phyloP scores from a whole-genome alignment of 2,329 filamentous ascomycete species.

The Curvularia lunata region DNA sequence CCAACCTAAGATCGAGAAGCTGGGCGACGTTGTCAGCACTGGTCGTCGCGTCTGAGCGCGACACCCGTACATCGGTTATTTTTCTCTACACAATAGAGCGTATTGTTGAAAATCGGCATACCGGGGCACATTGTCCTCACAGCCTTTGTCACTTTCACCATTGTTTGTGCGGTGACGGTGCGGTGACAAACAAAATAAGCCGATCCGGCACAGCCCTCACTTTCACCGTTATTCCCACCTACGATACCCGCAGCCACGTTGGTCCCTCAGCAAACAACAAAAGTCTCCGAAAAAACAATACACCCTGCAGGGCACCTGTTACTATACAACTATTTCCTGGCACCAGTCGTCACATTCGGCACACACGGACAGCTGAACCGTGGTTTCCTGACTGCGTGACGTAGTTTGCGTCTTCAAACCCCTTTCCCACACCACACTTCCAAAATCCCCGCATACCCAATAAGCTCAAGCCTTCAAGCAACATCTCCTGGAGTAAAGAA shows the following conservation, averaged over 20 bases:
- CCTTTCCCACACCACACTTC: neutral
- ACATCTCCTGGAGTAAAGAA: neutral
- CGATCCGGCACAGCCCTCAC: conserved; percentile 3
- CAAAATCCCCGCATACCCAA: neutral
- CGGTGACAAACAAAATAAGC: neutral
- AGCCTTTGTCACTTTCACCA: neutral
- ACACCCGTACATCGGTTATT: conserved; percentile 5
- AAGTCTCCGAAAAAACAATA: neutral
- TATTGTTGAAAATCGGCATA: neutral
- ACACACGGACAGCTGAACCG: conserved; percentile 8
- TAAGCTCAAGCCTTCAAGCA: neutral
- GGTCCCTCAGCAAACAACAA: neutral
- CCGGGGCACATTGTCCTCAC: neutral
- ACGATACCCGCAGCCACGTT: neutral
- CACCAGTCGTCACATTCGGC: conserved; percentile 1
- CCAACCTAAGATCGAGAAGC: conserved; percentile 32
- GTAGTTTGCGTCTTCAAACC: neutral
- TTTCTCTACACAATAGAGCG: conserved; percentile 5
- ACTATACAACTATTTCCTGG: conserved; percentile 1
- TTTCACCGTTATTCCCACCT: neutral
- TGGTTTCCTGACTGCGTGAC: conserved; percentile 8
- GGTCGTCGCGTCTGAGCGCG: conserved; percentile 31
- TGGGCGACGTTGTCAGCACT: conserved; percentile 30
- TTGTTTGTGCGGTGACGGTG: neutral
- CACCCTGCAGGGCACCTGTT: neutral